Base-by-base conservation (phyloP, 2,329 filamentous ascomycete genomes). In the Paecilomyces niveus region DNA sequence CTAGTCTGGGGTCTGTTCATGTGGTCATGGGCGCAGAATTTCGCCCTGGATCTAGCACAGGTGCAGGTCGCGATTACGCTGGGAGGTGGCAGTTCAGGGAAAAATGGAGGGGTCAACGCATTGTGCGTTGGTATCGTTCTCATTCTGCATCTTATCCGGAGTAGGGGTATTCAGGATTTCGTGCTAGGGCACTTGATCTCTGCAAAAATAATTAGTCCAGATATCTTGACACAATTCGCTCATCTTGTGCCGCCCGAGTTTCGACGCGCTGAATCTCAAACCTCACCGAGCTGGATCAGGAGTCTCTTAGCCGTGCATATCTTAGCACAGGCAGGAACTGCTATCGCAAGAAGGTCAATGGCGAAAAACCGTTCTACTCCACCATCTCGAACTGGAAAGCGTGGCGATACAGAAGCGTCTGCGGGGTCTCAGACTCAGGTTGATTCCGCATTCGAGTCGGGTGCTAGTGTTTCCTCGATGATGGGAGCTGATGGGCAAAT, bases 61-160 rank as follows among this genome's bases (percentile, higher is more conserved):
- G 90, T 93, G 59, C 91, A 96, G 70, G 95, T 97, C 69, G 92
- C 92, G 59, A 86, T 96, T 59, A 95, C 92, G 0, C 79, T 97
- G 10, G 92, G 92, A 62, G 92, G 92, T 60, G 91, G 91, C 59
- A 88, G 76, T 57, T 75, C 75, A 11, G 77, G 76, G 9, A 78
- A 79, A 65, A 78, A 76, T 56, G 74, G 75, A 56, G 74, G 76
- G 45, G 76, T 77, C 57, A 78, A 78, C 65, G 69, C 71, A 18
- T 67, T 79, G 22, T 79, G 77, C 65, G 73, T 79, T 39, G 72
- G 73, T 56, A 74, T 77, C 58, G 75, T 79, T 59, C 68, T 79
- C 54, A 65, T 78, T 63, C 68, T 78, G 64, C 77, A 79, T 67
- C 68, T 78, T 55, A 65, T 77, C 56, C 74, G 76, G 59, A 78